Conservation (phyloP, 1,284 basidiomycete species). For the Malassezia psittaci region DNA sequence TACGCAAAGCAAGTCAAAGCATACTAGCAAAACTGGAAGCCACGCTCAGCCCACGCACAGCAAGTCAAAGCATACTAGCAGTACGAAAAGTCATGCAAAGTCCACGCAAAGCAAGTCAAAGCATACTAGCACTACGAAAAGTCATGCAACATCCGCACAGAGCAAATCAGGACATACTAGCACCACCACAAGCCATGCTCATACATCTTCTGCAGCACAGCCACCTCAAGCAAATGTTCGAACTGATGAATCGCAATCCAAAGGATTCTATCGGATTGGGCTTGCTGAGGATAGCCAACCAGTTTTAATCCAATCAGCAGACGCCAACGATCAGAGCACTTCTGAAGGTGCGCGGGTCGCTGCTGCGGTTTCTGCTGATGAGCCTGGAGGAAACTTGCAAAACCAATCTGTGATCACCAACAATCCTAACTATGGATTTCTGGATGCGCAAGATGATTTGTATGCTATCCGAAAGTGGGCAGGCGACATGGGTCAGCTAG, state of each 20-base stretch:
- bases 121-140: too few relatives aligned
- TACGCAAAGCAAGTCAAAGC: too few relatives aligned
- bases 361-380: neutral
- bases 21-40: too few relatives aligned
- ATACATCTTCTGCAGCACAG: neutral
- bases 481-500: conserved; percentile 25
- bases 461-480: conserved; percentile 40
- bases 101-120: too few relatives aligned
- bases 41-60: too few relatives aligned
- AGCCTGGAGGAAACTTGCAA: conserved; percentile 15
- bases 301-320: neutral
- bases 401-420: conserved; percentile 25
- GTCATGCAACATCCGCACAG: too few relatives aligned
- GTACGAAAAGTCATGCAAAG: too few relatives aligned
- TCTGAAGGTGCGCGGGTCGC: conserved; percentile 1
- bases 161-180: neutral
- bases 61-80: too few relatives aligned
- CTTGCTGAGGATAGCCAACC: neutral
- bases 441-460: conserved; percentile 30
- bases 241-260: neutral
- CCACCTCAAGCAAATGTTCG: too few relatives aligned
- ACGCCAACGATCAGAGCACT: neutral
- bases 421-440: conserved; percentile 27
- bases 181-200: neutral
- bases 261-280: conserved; percentile 6